Base-by-base conservation (phyloP, 371 early-diverging fungal genomes). In the Smittium culicis region DNA sequence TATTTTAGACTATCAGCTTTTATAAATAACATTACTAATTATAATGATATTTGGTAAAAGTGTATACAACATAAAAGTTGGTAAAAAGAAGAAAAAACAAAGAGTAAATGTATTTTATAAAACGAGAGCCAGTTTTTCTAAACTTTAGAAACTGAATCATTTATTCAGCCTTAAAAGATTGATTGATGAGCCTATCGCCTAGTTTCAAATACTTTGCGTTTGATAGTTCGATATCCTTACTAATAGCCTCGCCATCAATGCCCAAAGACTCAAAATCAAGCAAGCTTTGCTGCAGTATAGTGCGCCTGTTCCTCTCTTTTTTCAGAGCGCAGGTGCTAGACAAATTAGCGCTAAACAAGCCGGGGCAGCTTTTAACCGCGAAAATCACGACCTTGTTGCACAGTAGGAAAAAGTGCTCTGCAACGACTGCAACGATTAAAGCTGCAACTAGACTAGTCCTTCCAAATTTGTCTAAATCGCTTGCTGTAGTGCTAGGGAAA, bases 381-480 rank as follows among this genome's bases (percentile, higher is more conserved):
- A 45, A 20, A 5, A 45, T 20, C 5, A 45, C 45, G 20, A 45
- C 5, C 20, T 45, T 45, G 20, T 20, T 20, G 20, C 45, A 45
- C 45, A 45, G 45, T 45, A 77, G 62, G 62, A 73, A 77, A 1
- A 70, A 61, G 67, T 77, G 74, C 68, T 77, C 77, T n/a, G 77
- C 69, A 33, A 77, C 77, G 66, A 77, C 69, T 65, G 74, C 68
- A 57, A 73, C 71, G 3, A 68, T 69, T 57, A 77, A 70, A 54
- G 77, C 77, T 58, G 68, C 35, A 63, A 61, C 61, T 70, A 71
- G 66, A 54, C 61, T 67, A 20, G 77, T 77, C 63, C 77, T 74
- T 28, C 77, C 77, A 35, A 67, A 67, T 32, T 68, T 70, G 63
- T 56, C 55, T 71, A 77, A 66, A 32, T 69, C 54, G 31, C 32